These are phyloP conservation scores for Hanseniaspora hatyaiensis DNA, from an alignment of 805 yeast species.

Conservation along the genomic window DNA sequence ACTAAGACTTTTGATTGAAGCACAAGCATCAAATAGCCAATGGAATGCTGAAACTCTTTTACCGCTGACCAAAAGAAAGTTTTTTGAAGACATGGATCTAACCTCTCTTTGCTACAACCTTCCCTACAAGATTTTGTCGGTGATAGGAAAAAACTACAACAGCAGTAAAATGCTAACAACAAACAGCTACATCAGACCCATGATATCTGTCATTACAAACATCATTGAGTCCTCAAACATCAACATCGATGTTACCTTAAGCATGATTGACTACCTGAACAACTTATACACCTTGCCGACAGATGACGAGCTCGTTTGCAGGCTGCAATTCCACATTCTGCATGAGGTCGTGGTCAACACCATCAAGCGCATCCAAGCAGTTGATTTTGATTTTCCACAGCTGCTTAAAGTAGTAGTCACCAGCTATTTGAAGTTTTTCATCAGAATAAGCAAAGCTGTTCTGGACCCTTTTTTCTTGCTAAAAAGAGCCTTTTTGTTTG, in stretches of 20 bases:
- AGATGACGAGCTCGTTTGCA: background rate
- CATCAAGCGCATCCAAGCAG: background rate
- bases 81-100: background rate
- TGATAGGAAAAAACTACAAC: background rate
- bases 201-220: slow-evolving; percentile 1
- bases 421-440: slow-evolving; percentile 7
- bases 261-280: slow-evolving; percentile 14
- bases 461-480: slow-evolving; percentile 34
- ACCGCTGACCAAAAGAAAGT: background rate
- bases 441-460: slow-evolving; percentile 5
- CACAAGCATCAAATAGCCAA: background rate
- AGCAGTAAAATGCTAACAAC: background rate
- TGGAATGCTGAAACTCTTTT: slow-evolving; percentile 1
- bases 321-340: slow-evolving; percentile 3
- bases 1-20: slow-evolving; percentile 4
- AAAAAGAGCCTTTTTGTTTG: slow-evolving; percentile 55
- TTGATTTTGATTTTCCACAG: slow-evolving; percentile 4
- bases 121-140: background rate
- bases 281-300: background rate
- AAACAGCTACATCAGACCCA: background rate
- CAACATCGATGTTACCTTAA: slow-evolving; percentile 2
- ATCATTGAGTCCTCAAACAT: slow-evolving; percentile 5
- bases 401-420: slow-evolving; percentile 1
- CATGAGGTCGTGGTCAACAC: slow-evolving; percentile 1
- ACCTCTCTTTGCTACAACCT: slow-evolving; percentile 1